Base-by-base conservation (phyloP, 345 rosid genomes). In the Arabis alpina region DNA sequence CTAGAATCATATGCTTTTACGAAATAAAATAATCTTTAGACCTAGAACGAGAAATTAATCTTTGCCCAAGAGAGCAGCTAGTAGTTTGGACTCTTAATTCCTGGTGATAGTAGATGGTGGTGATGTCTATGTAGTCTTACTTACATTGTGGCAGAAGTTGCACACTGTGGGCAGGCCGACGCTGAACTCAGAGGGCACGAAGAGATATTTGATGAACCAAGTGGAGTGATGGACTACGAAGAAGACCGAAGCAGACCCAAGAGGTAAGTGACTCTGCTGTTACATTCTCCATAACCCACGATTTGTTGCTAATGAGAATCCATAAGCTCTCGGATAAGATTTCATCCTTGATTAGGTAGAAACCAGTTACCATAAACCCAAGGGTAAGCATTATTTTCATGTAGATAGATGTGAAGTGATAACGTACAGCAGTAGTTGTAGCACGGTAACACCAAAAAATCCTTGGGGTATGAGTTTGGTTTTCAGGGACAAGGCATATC, bases 71-170 rank as follows among this genome's bases (percentile, higher is more conserved):
- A 64, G 57, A 23, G 47, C 34, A 50, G 69, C 13, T 14, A 19
- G 47, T 13, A 64, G 36, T 12, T 23, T 24, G 13, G 10, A 23
- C 3, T 42, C 2, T 25, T n/a, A 27, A 40, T 37, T 24, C 44
- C 13, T 69, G 74, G 59, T 28, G 32, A 27, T 25, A 12, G 51
- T 49, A 44, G 44, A 39, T 43, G 41, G 47, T 42, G 8, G 28
- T 54, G 28, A 42, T 52, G 89, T 88, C 96, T 90, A 83, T 88
- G 85, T 83, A 62, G 92, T 81, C 92, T 90, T 88, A 91, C 98
- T 90, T 88, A 90, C 96, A 50, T 85, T 83, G 88, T 92, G 96
- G 98, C 96, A 89, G 98, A 92, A 89, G 98, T 85, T 87, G 82
- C 92, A 86, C 77, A 77, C 93, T 89, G 85, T 93, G 79, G 86